Base-by-base conservation (phyloP, 116 monocot species). In the Papilionanthe hybrid region DNA sequence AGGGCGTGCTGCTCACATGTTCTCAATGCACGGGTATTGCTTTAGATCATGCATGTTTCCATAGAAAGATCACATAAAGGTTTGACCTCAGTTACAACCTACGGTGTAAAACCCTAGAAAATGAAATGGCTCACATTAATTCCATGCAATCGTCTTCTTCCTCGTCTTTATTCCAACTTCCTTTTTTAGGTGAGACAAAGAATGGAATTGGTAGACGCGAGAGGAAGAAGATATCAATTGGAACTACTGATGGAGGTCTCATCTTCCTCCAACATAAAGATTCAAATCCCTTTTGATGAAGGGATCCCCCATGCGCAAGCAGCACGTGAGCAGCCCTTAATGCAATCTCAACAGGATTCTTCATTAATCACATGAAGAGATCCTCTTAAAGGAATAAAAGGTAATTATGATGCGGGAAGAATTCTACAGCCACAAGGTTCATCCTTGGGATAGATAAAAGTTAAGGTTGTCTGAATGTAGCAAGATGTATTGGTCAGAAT, bases 311-410 rank as follows among this genome's bases (percentile, higher is more conserved):
- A 71, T 71, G 71, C 13, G 71, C 71, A 28, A 37, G 71, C 71
- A 28, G 71, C 71, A 71, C 71, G 71, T 71, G 71, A 71, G 17
- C 32, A 71, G 17, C 71, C 32, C 71, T 32, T 71, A 29, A 71
- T 71, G 71, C 71, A 37, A 71, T 30, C 71, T 37, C 37, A 71
- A 71, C 32, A 29, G 17, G 71, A 22, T 65, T 65, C 23, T 65
- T 9, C 7, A 23, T 65, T 65, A 30, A 71, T 71, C 71, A 71
- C 71, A 71, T 71, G 71, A 71, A 71, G 17, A 5, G 29, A 41
- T 71, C 71, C 15, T 37, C 37, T 18, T 28, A 13, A 32, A 71
- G 8, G 12, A 41, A 22, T 2, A 65, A 7, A 65, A 65, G 65
- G 9, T 65, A 23, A 65, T 27, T 37, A 37, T 37, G 9, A 23